phyloP scores from a whole-genome alignment of 108 stramenopile genomes.

The Stephanodiscus triporus region DNA sequence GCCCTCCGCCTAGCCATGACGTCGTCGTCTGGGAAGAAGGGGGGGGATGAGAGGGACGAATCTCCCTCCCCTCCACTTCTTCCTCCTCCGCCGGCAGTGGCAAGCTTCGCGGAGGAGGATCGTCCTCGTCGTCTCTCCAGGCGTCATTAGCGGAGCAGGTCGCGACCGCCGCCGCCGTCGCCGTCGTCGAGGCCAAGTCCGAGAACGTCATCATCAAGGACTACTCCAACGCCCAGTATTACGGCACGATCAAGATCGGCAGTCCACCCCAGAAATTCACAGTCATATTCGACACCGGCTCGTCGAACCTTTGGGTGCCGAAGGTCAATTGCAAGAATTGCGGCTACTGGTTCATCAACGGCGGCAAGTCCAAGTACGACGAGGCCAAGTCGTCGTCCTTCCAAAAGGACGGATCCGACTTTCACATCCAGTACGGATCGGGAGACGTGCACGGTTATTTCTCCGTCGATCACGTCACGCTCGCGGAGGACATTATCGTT shows the following conservation, averaged over 20 bases:
- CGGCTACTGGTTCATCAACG: constrained; percentile 54
- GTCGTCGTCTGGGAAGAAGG: background rate
- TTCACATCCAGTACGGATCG: constrained; percentile 89
- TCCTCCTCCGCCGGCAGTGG: no score
- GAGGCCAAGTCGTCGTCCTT: constrained; percentile 53
- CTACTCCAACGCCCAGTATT: constrained; percentile 90
- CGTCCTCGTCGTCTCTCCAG: constrained; percentile 2
- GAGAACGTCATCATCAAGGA: constrained; percentile 84
- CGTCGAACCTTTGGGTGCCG: constrained; percentile 95
- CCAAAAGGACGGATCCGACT: constrained; percentile 53
- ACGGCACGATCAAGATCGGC: constrained; percentile 70
- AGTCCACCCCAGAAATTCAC: constrained; percentile 80
- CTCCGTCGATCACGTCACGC: constrained; percentile 66
- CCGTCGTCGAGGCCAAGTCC: constrained; percentile 22
- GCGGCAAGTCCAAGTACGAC: constrained; percentile 69
- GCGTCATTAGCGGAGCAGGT: constrained; percentile 1
- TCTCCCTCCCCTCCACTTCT: background rate
- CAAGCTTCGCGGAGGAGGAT: background rate
- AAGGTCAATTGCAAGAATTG: constrained; percentile 71
- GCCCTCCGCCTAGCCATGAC: constrained; percentile 44
- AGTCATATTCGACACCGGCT: constrained; percentile 96
- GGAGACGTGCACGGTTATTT: constrained; percentile 84
- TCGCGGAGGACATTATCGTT: constrained; percentile 77
- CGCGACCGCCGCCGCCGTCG: background rate
- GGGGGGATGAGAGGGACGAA: background rate